Conservation (phyloP, 371 early-diverging fungal genomes). For the Lichtheimia ornata region DNA sequence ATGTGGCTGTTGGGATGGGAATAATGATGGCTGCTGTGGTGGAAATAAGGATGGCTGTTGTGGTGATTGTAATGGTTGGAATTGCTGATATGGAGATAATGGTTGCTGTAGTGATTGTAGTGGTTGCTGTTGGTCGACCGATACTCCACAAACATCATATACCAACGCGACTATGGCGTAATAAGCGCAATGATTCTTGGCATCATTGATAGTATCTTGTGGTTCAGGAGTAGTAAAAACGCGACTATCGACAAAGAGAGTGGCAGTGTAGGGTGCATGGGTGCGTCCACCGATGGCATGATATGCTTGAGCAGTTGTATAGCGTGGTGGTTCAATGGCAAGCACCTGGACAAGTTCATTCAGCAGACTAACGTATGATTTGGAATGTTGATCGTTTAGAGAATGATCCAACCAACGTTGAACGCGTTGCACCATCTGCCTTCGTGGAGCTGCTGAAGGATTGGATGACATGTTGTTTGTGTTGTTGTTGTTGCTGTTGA, state of each 20-base stretch:
- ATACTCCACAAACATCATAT: not conserved
- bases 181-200: conserved; percentile 1
- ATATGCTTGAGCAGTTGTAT: not conserved
- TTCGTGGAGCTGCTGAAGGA: too few species aligned
- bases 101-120: too few species aligned
- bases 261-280: conserved; percentile 3
- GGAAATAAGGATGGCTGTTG: too few species aligned
- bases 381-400: not conserved
- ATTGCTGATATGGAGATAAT: too few species aligned
- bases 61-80: too few species aligned
- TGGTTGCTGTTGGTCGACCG: too few species aligned
- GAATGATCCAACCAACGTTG: too few species aligned
- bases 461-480: too few species aligned
- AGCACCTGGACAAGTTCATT: not conserved
- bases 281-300: not conserved
- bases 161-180: not conserved
- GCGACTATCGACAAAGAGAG: not conserved
- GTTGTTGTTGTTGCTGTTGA: too few species aligned
- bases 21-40: too few species aligned
- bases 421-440: too few species aligned
- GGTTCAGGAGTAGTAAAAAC: not conserved
- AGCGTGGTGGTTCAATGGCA: not conserved
- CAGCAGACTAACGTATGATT: not conserved
- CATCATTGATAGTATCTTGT: not conserved
- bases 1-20: too few species aligned